Evolutionary conservation across 1,139 yeast species (phyloP).

Genomic region (Zygosaccharomyces pseudobailii): DNA sequence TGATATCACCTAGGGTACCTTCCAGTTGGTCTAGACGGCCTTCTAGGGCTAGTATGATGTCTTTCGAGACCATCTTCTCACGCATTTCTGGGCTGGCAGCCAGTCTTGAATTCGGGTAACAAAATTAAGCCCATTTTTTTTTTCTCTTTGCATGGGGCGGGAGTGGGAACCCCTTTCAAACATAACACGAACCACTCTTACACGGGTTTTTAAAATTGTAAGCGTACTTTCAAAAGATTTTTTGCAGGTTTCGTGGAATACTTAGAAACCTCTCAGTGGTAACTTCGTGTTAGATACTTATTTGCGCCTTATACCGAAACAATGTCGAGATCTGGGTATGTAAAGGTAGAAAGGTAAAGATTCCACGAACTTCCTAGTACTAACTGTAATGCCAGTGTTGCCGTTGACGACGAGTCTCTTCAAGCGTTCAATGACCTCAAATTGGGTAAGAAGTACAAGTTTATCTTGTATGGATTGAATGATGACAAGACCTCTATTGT

Average conservation of each 20-base stretch:
- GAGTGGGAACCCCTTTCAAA: not conserved
- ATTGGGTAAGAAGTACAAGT: constrained; percentile 88
- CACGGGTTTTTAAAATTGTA: not conserved
- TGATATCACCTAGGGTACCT: not conserved
- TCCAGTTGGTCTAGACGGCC: constrained; percentile 4
- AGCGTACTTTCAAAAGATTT: not conserved
- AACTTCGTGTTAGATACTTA: not conserved
- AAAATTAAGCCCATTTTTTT: not conserved
- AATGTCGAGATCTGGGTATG: constrained; percentile 36
- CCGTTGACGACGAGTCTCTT: constrained; percentile 92
- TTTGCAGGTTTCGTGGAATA: not conserved
- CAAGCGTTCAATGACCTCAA: constrained; percentile 92
- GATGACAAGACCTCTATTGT: constrained; percentile 84
- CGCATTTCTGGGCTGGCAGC: not conserved
- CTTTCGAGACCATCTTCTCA: not conserved
- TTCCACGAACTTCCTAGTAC: not conserved
- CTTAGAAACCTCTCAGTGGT: constrained; percentile 1
- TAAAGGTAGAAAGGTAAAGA: constrained; percentile 4
- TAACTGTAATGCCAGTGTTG: constrained; percentile 51
- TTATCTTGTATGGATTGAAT: constrained; percentile 72
- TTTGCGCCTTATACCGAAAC: constrained; percentile 3
- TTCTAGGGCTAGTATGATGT: not conserved
- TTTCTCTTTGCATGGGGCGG: not conserved
- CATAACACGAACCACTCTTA: constrained; percentile 1
- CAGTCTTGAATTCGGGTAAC: constrained; percentile 9